Percentiles rank a stretch among this genome's conserved stretches.
Conservation (phyloP, 805 yeast genomes). For the Metschnikowia drakensbergensis region DNA sequence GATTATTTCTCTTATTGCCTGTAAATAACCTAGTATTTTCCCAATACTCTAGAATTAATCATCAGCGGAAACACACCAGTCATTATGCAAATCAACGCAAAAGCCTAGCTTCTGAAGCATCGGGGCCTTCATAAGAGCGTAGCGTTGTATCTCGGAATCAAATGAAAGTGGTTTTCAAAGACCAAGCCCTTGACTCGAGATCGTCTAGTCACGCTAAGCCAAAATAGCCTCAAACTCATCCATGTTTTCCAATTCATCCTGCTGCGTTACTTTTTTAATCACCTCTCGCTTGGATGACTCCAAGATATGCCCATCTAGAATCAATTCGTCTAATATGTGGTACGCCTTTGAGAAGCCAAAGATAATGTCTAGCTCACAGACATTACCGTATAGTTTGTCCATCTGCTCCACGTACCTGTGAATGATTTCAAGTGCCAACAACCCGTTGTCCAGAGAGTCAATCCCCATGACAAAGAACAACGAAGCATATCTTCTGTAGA, state of each 20-base stretch:
- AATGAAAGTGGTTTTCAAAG: too few relatives aligned
- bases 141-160: too few relatives aligned
- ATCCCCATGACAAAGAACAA: constrained; percentile 86
- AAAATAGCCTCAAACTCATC: constrained; percentile 53
- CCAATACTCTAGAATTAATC: too few relatives aligned
- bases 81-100: too few relatives aligned
- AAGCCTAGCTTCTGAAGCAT: too few relatives aligned
- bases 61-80: too few relatives aligned
- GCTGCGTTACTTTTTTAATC: constrained; percentile 69
- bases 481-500: constrained; percentile 91
- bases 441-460: constrained; percentile 79
- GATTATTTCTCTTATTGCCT: too few relatives aligned
- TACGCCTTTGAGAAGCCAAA: constrained; percentile 95
- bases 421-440: constrained; percentile 77
- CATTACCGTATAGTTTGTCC: constrained; percentile 95
- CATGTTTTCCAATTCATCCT: constrained; percentile 80
- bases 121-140: too few relatives aligned
- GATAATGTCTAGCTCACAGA: constrained; percentile 93
- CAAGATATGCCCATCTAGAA: constrained; percentile 82
- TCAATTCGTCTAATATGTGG: constrained; percentile 82
- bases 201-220: constrained; percentile 19
- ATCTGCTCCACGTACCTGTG: constrained; percentile 94
- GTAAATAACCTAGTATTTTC: too few relatives aligned
- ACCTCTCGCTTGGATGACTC: constrained; percentile 83
- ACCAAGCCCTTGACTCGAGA: too few relatives aligned